Conservation (phyloP, 2,329 filamentous ascomycete species). For the Clonostachys byssicola region DNA sequence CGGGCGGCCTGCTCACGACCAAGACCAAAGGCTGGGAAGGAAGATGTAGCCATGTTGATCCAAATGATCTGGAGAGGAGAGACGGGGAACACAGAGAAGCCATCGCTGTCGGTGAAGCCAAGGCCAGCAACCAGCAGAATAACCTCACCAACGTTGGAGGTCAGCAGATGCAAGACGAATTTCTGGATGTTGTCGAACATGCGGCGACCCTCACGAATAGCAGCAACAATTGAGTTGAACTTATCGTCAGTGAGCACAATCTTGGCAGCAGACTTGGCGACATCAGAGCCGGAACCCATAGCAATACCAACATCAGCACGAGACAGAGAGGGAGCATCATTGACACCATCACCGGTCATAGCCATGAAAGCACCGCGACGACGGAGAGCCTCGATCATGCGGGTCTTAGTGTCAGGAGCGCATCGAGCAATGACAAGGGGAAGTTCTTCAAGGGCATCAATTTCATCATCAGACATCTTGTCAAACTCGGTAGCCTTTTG, state of each 20-base stretch:
- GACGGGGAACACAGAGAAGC: slow-evolving; percentile 79
- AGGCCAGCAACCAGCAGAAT: slow-evolving; percentile 77
- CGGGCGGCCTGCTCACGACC: slow-evolving; percentile 72
- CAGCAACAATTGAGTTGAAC: slow-evolving; percentile 67
- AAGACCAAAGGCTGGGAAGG: slow-evolving; percentile 82
- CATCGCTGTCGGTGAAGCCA: slow-evolving; percentile 68
- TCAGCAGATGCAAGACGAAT: slow-evolving; percentile 75
- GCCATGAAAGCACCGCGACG: slow-evolving; percentile 61
- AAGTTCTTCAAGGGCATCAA: slow-evolving; percentile 58
- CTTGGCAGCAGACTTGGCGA: slow-evolving; percentile 63
- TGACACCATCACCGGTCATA: slow-evolving; percentile 71
- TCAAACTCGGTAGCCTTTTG: slow-evolving; percentile 78
- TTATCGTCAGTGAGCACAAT: slow-evolving; percentile 72
- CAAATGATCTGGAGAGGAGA: slow-evolving; percentile 84
- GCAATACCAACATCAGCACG: slow-evolving; percentile 67
- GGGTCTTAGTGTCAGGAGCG: slow-evolving; percentile 67
- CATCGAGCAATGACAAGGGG: slow-evolving; percentile 68
- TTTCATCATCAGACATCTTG: slow-evolving; percentile 57
- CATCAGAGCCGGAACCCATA: slow-evolving; percentile 67
- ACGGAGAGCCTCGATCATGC: slow-evolving; percentile 72
- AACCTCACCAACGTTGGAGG: slow-evolving; percentile 81
- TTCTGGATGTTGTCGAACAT: slow-evolving; percentile 75
- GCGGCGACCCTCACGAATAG: slow-evolving; percentile 66
- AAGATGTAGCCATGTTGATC: slow-evolving; percentile 92
- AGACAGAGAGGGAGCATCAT: slow-evolving; percentile 65